Conservation (phyloP, 2,329 filamentous ascomycete genomes). For the Exophiala spinifera region DNA sequence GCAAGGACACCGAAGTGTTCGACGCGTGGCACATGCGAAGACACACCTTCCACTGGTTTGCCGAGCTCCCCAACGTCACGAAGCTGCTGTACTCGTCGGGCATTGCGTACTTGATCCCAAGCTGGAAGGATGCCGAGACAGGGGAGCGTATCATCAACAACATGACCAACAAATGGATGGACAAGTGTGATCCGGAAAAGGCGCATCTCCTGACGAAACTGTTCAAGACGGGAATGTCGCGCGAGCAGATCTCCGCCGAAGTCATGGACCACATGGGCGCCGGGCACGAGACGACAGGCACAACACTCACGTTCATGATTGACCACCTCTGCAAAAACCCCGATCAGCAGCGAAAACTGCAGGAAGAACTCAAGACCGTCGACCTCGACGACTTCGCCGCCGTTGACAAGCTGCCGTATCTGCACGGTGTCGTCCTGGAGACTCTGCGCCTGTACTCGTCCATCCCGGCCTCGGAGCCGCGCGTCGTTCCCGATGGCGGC, state of each 20-base stretch:
- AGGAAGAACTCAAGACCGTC: conserved; percentile 28
- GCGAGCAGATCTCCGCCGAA: conserved; percentile 11
- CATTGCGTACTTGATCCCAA: conserved; percentile 6
- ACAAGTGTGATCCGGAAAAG: conserved; percentile 9
- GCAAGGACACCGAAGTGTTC: conserved; percentile 9
- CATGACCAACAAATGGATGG: conserved; percentile 12
- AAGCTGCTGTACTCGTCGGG: conserved; percentile 8
- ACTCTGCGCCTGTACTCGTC: conserved; percentile 50
- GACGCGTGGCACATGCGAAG: conserved; percentile 13
- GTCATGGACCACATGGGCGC: conserved; percentile 67
- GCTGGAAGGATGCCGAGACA: conserved; percentile 5
- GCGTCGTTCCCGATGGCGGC: conserved; percentile 62
- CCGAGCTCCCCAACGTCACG: conserved; percentile 7
- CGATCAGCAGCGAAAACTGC: conserved; percentile 31
- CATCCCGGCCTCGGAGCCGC: conserved; percentile 50
- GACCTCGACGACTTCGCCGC: conserved; percentile 7
- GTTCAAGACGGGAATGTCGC: conserved; percentile 4
- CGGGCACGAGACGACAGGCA: conserved; percentile 71
- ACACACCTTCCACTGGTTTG: conserved; percentile 10
- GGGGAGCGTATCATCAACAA: conserved; percentile 9
- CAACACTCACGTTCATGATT: conserved; percentile 45
- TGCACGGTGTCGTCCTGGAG: conserved; percentile 50
- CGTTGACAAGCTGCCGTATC: conserved; percentile 38
- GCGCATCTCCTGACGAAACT: conserved; percentile 10
- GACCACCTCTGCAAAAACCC: conserved; percentile 35